Evolutionary conservation across 768 basidiomycete species (phyloP).

Genomic region (Leccinum longicurvipes): DNA sequence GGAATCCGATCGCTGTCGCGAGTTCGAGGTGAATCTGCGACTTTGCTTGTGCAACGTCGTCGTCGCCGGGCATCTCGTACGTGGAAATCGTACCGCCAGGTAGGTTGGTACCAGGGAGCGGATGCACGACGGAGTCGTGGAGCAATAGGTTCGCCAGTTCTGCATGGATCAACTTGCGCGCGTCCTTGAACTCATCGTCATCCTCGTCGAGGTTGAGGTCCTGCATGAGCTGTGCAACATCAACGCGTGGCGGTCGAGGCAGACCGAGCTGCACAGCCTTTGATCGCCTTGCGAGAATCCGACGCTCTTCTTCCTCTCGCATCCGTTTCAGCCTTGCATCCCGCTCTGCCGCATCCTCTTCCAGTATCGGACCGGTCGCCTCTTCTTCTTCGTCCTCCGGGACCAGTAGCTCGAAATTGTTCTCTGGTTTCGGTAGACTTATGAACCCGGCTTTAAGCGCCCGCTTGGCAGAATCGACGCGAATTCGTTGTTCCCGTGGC

Average conservation of each 20-base stretch:
- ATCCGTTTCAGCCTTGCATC: constrained; percentile 68
- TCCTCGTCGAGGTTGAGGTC: constrained; percentile 55
- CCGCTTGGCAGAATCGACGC: constrained; percentile 61
- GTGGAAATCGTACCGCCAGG: constrained; percentile 68
- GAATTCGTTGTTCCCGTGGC: constrained; percentile 72
- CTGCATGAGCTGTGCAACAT: constrained; percentile 60
- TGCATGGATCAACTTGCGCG: constrained; percentile 62
- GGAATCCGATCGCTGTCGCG: constrained; percentile 77
- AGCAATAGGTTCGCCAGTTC: constrained; percentile 79
- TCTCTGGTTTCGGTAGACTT: constrained; percentile 87
- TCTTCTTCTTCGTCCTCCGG: constrained; percentile 78
- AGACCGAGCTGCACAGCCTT: constrained; percentile 76
- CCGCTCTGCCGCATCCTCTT: constrained; percentile 91
- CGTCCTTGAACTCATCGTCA: constrained; percentile 43
- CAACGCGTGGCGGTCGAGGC: constrained; percentile 83
- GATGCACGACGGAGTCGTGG: constrained; percentile 86
- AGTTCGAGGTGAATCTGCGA: constrained; percentile 75
- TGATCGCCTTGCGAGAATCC: constrained; percentile 78
- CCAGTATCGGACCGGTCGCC: constrained; percentile 27
- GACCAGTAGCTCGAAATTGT: constrained; percentile 93
- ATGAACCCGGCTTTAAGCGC: constrained; percentile 79
- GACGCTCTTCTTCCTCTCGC: constrained; percentile 74
- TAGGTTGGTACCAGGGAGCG: constrained; percentile 80
- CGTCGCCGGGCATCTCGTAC: constrained; percentile 77
- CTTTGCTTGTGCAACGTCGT: constrained; percentile 66